Percentiles rank a stretch among this genome's conserved stretches.
phyloP scores from a whole-genome alignment of 139 green algal genomes.

The Klebsormidium nitens region DNA sequence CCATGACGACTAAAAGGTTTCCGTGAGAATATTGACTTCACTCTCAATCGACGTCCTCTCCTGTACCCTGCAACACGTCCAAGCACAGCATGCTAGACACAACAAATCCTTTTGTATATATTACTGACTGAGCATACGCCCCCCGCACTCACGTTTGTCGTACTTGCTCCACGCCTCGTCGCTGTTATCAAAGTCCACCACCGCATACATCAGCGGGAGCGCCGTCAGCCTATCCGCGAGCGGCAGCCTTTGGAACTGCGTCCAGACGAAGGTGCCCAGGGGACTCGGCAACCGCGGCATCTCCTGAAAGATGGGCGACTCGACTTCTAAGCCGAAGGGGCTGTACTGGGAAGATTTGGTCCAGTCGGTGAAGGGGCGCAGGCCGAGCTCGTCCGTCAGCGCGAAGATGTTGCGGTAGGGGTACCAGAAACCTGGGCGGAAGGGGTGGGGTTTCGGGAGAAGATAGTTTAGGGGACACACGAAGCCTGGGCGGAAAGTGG shows the following conservation, averaged over 20 bases:
- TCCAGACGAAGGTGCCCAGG: constrained; percentile 36
- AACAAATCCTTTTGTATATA: too few relatives aligned
- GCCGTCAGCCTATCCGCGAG: constrained; percentile 35
- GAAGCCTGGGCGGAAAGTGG: too few relatives aligned
- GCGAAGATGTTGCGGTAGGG: constrained; percentile 43
- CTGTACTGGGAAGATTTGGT: constrained; percentile 25
- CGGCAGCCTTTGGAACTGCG: constrained; percentile 39
- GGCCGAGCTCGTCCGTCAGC: constrained; percentile 33
- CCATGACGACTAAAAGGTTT: too few relatives aligned
- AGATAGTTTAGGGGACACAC: too few relatives aligned
- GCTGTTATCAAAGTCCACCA: constrained; percentile 33
- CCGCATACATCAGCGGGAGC: constrained; percentile 31
- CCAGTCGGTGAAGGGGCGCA: constrained; percentile 39
- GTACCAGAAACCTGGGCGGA: constrained; percentile 38
- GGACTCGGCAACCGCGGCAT: constrained; percentile 31
- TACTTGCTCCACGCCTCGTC: constrained; percentile 17
- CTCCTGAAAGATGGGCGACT: constrained; percentile 44
- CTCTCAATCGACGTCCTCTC: too few relatives aligned
- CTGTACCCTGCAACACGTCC: too few relatives aligned
- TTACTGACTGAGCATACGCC: too few relatives aligned
- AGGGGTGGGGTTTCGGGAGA: constrained; percentile 3
- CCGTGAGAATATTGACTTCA: too few relatives aligned
- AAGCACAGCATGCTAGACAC: too few relatives aligned
- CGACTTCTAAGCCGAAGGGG: constrained; percentile 16
- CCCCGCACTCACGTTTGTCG: constrained; percentile 15